These are phyloP conservation scores for Cordyceps fumosorosea DNA, from an alignment of 2,329 filamentous ascomycete genomes.

Conservation along the genomic window DNA sequence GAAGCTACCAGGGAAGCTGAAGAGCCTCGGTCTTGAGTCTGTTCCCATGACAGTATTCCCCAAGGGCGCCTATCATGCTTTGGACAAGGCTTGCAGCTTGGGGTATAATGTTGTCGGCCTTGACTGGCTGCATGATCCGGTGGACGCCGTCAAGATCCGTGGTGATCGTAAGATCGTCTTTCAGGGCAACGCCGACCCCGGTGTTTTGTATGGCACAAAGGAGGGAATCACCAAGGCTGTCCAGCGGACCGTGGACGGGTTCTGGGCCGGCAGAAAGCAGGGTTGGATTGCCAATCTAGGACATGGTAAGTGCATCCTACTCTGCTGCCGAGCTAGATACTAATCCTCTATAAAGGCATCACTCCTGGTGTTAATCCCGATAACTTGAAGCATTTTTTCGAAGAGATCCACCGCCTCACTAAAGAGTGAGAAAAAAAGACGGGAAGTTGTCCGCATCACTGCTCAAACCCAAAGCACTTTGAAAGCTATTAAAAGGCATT, in stretches of 20 bases:
- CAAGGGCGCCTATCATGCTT: constrained; percentile 93
- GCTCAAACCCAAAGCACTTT: too few species aligned
- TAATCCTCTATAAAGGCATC: constrained; percentile 53
- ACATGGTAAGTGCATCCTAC: constrained; percentile 58
- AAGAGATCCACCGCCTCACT: constrained; percentile 75
- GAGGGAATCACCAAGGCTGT: constrained; percentile 77
- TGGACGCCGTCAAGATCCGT: constrained; percentile 73
- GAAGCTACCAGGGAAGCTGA: constrained; percentile 67
- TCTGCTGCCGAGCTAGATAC: not conserved
- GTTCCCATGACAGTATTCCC: constrained; percentile 98
- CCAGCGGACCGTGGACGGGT: constrained; percentile 80
- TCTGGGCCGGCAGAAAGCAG: constrained; percentile 69
- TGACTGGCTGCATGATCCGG: constrained; percentile 90
- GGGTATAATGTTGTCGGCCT: constrained; percentile 92
- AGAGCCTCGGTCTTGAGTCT: constrained; percentile 65
- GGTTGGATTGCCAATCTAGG: constrained; percentile 97
- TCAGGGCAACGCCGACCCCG: constrained; percentile 94
- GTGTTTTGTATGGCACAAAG: constrained; percentile 79
- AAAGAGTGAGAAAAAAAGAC: constrained; percentile 25
- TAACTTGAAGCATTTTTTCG: constrained; percentile 85
- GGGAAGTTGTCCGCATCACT: not conserved
- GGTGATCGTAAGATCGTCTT: constrained; percentile 68
- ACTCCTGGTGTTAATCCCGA: constrained; percentile 94
- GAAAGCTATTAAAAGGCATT: not conserved
- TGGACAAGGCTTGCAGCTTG: constrained; percentile 78